Percentiles rank a stretch among this genome's conserved stretches.
Evolutionary conservation across 1,284 basidiomycete species (phyloP).

Genomic region (Leccinum brunneo-olivaceum): DNA sequence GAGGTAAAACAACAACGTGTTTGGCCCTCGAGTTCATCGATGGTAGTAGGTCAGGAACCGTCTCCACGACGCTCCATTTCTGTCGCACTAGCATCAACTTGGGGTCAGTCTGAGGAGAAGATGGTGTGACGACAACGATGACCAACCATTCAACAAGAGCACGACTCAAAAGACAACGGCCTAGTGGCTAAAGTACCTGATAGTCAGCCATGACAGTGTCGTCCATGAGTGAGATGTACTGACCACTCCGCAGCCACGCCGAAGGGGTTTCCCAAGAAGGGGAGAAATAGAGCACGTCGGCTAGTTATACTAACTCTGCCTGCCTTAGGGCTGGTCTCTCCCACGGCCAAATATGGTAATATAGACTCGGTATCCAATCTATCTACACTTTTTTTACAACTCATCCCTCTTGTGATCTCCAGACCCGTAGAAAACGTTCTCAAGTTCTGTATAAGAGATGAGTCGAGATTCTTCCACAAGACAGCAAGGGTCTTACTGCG

Average conservation of each 20-base stretch:
- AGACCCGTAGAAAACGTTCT: slow-evolving; percentile 22
- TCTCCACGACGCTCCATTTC: slow-evolving; percentile 14
- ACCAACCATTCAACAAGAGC: slow-evolving; percentile 10
- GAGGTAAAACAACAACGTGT: no score
- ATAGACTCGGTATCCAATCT: slow-evolving; percentile 3
- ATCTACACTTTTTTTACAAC: slow-evolving; percentile 11
- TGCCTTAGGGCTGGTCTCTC: slow-evolving; percentile 28
- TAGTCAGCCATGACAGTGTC: slow-evolving; percentile 7
- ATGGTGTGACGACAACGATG: not conserved
- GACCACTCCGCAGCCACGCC: slow-evolving; percentile 18
- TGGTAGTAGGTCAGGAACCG: slow-evolving; percentile 8
- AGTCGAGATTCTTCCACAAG: not conserved
- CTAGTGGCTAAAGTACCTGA: slow-evolving; percentile 1
- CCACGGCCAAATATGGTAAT: slow-evolving; percentile 17
- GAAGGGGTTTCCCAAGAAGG: slow-evolving; percentile 31
- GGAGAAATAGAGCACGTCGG: not conserved
- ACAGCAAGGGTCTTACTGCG: slow-evolving; percentile 48
- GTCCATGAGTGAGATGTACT: not conserved
- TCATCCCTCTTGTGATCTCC: slow-evolving; percentile 22
- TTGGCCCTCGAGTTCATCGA: slow-evolving; percentile 15
- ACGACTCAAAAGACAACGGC: slow-evolving; percentile 19
- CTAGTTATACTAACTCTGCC: slow-evolving; percentile 15
- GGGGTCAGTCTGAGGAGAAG: no score
- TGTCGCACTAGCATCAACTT: slow-evolving; percentile 16
- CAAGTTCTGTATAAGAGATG: slow-evolving; percentile 22